Evolutionary conservation across 805 yeast genomes (phyloP), one percentile per base, ranked within the genome.

Genomic region (Wickerhamiella musiphila): DNA sequence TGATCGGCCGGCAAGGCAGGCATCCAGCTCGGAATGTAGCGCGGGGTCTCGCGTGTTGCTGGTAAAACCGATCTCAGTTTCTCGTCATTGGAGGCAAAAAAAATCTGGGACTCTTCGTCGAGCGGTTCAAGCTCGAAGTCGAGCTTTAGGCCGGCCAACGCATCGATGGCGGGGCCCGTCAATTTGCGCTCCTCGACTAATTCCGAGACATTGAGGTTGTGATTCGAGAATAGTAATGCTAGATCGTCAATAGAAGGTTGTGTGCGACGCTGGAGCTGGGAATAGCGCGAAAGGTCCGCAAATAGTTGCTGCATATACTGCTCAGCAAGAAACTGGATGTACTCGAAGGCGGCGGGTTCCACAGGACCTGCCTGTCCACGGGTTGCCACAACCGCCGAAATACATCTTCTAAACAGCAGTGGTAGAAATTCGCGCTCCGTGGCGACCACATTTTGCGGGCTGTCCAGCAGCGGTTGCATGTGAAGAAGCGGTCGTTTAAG

Each of bases 1-100:
- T 84, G 92, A 46, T 82, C 93, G 0, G 96, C 94, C 1, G 98
- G 98, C 18, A 86, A 61, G 9, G 71, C 70, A 0, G 98, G 98
- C 43, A 86, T 57, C 73, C 83, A 83, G 5, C 57, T 48, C 1
- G 92, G 92, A 6, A 79, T 63, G 37, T 69, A 68, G 4, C 51
- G 48, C 29, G 56, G 57, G 23, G 52, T 41, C 18, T 52, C 47
- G 15, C 60, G 56, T 1, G 56, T 51, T 22, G 73, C 55, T 35
- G 73, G 83, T 10, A 75, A 66, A 17, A 78, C 58, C 30, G 63
- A 57, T 3, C 69, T 60, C 3, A 70, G 58, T 33, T 63, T 67
- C 31, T 67, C 61, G 17, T 59, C 60, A 35, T 67, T 67, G 25
- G 66, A 58, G 39, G 62, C 63, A 47, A 71, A 72, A 30, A 70